Evolutionary conservation across 2,329 filamentous ascomycete genomes (phyloP), one percentile per base, ranked within the genome.

Genomic region (Fusarium circinatum): DNA sequence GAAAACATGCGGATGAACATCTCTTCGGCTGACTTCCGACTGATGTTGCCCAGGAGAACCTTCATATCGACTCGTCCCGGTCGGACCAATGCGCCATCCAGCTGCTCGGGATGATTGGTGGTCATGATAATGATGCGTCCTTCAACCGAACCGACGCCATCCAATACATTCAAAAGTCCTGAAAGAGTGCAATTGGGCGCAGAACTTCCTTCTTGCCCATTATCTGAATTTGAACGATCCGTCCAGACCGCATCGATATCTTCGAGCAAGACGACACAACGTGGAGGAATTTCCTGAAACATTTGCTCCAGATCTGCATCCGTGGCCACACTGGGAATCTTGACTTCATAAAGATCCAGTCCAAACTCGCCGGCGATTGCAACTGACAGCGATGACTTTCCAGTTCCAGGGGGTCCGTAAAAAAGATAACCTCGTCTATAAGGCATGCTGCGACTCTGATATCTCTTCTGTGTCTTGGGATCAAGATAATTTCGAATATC

Each of bases 101-200:
- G 86, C 58, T 88, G 86, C 56, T 93, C 90, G 0, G 88, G 87
- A 56, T 88, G 86, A 75, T 94, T 94, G 34, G 91, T 92, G 0
- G 91, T 94, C 91, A 94, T 94, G 78, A 94, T 88, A 24, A 94
- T 86, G 32, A 94, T 90, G 22, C 91, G 87, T 4, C 92, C 92
- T 82, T 94, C 92, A 59, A 89, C 88, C 0, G 89, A 90, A 0
- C 90, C 91, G 0, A 93, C 90, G 6, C 92, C 92, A 72, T 94
- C 92, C 15, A 94, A 87, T 14, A 91, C 89, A 68, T 94, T 94
- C 32, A 94, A 83, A 0, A 94, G 82, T 0, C 90, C 91, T 0
- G 91, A 92, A 3, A 94, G 84, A 1, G 90, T 91, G 65, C 82
- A 83, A 26, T 74, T 78, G 11, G 76, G 76, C 1, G 70, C 56